Evolutionary conservation across 345 rosid genomes (phyloP), one percentile per base, ranked within the genome.

Genomic region (Gossypium raimondii): DNA sequence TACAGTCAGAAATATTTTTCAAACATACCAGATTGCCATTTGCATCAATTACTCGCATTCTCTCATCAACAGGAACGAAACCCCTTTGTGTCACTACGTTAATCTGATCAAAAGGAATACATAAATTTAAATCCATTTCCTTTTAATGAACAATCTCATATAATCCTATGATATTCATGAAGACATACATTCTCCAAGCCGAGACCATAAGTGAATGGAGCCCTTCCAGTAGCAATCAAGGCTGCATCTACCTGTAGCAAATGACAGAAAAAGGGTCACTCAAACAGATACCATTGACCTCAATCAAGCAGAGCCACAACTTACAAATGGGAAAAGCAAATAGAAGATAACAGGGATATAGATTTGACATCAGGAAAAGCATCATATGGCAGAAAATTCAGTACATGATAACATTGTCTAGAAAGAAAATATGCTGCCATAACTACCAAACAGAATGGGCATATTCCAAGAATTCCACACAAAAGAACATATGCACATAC

Each of bases 221-320:
- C 99, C 82, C 99, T 86, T 82, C 99, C 99, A 74, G 99, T 95
- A 27, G 99, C 99, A 85, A 95, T 95, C 41, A 95, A 82, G 78
- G 99, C 99, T 24, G 98, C 93, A 87, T 95, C 98, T 64, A 93
- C 97, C 99, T 95, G 78, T 25, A 81, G 68, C 59, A 73, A 76
- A 75, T 14, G 5, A 14, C 78, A 64, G 67, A 63, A 74, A 56
- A 10, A 75, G 62, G 22, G 41, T 48, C 51, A 69, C 72, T 17
- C 0, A 25, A 25, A n/a, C n/a, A 24, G 17, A 62, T 67, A 53
- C 25, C 64, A 69, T 70, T 64, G 29, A 41, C 27, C 27, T 17
- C 11, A 25, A 50, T 6, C 11, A 27, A 60, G 69, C 34, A 45
- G 5, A 69, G 71, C 20, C 4, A 59, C 73, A 27, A 17, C 60